phyloP scores from a whole-genome alignment of 345 rosid genomes.

The Erucastrum elatum region DNA sequence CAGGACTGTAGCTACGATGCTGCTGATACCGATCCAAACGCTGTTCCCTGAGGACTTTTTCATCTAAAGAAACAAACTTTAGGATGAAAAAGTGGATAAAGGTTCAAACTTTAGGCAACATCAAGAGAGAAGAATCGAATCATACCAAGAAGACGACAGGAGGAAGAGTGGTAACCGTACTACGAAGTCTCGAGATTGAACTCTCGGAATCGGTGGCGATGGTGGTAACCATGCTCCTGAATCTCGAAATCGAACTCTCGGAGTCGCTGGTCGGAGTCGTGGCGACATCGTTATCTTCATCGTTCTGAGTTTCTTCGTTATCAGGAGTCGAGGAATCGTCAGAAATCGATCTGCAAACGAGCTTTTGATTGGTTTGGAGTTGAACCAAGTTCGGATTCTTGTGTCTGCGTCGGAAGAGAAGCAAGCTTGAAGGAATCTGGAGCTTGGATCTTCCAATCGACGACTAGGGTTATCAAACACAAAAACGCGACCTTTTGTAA shows the following conservation, averaged over 20 bases:
- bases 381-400: slow-evolving; percentile 30
- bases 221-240: slow-evolving; percentile 43
- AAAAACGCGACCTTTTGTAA: neutral
- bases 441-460: slow-evolving; percentile 42
- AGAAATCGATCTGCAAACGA: slow-evolving; percentile 42
- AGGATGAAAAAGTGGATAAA: neutral
- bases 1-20: slow-evolving; percentile 55
- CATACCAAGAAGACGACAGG: slow-evolving; percentile 62
- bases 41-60: slow-evolving; percentile 42
- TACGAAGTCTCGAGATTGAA: slow-evolving; percentile 43
- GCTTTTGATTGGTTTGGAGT: slow-evolving; percentile 3
- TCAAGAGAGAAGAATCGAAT: slow-evolving; percentile 10
- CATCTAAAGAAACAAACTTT: slow-evolving; percentile 40
- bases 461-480: slow-evolving; percentile 36
- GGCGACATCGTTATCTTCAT: slow-evolving; percentile 15
- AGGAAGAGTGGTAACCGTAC: slow-evolving; percentile 48
- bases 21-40: slow-evolving; percentile 47
- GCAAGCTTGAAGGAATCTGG: slow-evolving; percentile 38
- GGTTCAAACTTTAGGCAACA: neutral
- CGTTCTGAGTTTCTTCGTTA: slow-evolving; percentile 34
- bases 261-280: slow-evolving; percentile 27
- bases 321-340: slow-evolving; percentile 42
- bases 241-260: slow-evolving; percentile 37
- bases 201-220: slow-evolving; percentile 16
- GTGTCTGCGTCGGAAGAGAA: slow-evolving; percentile 32